Evolutionary conservation across 352 stramenopile genomes (phyloP), one percentile per base, ranked within the genome.

Genomic region (Phytophthora tubulina): DNA sequence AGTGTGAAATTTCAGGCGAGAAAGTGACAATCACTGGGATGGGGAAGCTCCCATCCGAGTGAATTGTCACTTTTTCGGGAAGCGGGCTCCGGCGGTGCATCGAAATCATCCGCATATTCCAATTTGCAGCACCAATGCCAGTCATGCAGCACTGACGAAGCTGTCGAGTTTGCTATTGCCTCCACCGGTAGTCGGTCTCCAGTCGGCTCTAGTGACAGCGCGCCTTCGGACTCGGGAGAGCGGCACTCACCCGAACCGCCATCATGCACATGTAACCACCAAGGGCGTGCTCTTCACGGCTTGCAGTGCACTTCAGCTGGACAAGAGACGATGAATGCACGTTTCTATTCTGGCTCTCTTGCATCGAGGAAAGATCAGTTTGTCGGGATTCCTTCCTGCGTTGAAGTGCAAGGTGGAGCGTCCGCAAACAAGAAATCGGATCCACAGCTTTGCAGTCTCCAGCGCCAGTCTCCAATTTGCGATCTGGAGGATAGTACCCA

Each of bases 301-400:
- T 27, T 27, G 21, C 21, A 27, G 21, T 27, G 21, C 21, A 27
- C 21, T 27, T 27, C 11, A 5, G 39, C 39, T 46, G 39, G 39
- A 46, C 39, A 46, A 46, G 39, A 46, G 39, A 62, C 54, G 39
- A 62, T 42, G 27, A 44, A 51, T 62, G 42, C 30, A 38, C 38
- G 54, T 31, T 30, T 52, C 17, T 61, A 50, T 42, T 62, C 54
- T 30, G 54, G 54, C 54, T 62, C 54, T 52, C 38, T 56, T 56
- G 44, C n/a, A 50, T 27, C 21, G 21, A 27, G 30, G 10, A n/a
- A 50, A 50, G 44, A 50, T 50, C 44, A 33, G 44, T 27, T 50
- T 50, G 44, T 32, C 17, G 17, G n/a, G n/a, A 27, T 32, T 50
- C 9, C 44, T 50, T 50, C 51, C 51, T 58, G 39, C 30, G 27